phyloP scores from a whole-genome alignment of 2,329 filamentous ascomycete genomes.

The Tolypocladium nubicola region DNA sequence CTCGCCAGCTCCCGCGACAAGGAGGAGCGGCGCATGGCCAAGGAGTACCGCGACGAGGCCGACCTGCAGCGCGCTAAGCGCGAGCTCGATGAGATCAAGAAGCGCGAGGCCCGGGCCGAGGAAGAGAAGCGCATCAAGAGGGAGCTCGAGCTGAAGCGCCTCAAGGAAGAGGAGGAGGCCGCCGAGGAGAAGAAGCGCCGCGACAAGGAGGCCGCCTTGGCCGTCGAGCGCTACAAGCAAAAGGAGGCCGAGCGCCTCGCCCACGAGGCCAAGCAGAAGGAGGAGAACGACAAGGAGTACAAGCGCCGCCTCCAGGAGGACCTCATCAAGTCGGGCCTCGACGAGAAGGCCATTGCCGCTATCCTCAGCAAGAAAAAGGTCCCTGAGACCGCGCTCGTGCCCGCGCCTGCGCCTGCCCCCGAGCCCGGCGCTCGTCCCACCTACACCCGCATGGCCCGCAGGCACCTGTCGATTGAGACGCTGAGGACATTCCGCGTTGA shows the following conservation, averaged over 20 bases:
- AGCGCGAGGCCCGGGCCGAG: conserved; percentile 33
- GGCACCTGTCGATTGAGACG: conserved; percentile 52
- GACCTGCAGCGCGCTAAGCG: conserved; percentile 39
- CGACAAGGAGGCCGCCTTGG: conserved; percentile 35
- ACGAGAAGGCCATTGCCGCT: conserved; percentile 47
- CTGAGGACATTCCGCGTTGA: conserved; percentile 44
- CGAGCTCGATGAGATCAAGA: conserved; percentile 36
- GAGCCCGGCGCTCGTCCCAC: conserved; percentile 31
- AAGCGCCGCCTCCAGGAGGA: conserved; percentile 46
- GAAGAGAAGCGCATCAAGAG: conserved; percentile 41
- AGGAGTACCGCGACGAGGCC: conserved; percentile 33
- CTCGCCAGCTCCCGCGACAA: conserved; percentile 28
- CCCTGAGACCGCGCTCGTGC: conserved; percentile 16
- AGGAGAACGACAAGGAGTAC: conserved; percentile 42
- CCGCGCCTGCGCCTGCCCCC: conserved; percentile 13
- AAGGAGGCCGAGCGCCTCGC: conserved; percentile 35
- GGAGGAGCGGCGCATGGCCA: conserved; percentile 22
- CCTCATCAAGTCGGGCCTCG: conserved; percentile 45
- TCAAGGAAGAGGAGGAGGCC: conserved; percentile 33
- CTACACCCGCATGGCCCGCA: conserved; percentile 53
- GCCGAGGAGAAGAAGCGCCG: conserved; percentile 31
- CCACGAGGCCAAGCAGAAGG: conserved; percentile 36
- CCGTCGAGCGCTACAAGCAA: conserved; percentile 40
- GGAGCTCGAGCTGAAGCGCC: conserved; percentile 38
- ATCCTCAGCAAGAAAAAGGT: conserved; percentile 47